Percentiles rank a stretch among this genome's conserved stretches.
Evolutionary conservation across 208 protist species (phyloP).

Genomic region (Wallacemonas sp.): DNA sequence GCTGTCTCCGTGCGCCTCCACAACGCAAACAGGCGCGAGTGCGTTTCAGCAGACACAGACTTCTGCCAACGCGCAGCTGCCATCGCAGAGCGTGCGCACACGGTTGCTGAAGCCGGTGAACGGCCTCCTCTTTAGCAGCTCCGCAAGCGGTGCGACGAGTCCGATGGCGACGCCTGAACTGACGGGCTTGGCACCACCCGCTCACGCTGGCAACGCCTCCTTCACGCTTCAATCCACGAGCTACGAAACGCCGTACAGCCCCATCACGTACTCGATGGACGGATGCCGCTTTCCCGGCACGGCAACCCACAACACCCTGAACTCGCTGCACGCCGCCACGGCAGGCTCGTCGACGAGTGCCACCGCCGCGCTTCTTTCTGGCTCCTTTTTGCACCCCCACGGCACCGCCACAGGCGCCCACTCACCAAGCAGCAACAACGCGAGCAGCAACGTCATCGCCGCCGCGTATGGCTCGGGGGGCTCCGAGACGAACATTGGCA

Average conservation of each 20-base stretch:
- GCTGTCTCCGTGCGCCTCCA: neutral
- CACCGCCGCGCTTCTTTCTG: neutral
- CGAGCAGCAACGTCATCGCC: neutral
- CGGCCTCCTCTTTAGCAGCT: neutral
- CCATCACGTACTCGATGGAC: constrained; percentile 87
- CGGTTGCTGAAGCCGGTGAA: constrained; percentile 2
- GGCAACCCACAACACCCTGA: neutral
- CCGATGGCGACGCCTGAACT: constrained; percentile 12
- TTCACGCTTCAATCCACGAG: constrained; percentile 81
- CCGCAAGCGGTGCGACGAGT: neutral
- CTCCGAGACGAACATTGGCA: neutral
- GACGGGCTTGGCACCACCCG: neutral
- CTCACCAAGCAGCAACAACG: constrained; percentile 6
- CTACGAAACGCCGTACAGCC: constrained; percentile 82
- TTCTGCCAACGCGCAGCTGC: neutral
- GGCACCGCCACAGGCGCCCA: constrained; percentile 5
- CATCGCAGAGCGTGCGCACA: neutral
- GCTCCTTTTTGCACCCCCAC: constrained; percentile 16
- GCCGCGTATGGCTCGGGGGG: neutral
- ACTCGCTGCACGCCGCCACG: constrained; percentile 13
- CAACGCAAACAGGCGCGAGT: neutral
- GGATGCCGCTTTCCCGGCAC: constrained; percentile 26
- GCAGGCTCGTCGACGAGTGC: neutral
- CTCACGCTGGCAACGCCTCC: constrained; percentile 29
- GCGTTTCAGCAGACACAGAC: neutral